Evolutionary conservation across 192 early-diverging fungal species (phyloP).

Genomic region (Diversispora epigaea): DNA sequence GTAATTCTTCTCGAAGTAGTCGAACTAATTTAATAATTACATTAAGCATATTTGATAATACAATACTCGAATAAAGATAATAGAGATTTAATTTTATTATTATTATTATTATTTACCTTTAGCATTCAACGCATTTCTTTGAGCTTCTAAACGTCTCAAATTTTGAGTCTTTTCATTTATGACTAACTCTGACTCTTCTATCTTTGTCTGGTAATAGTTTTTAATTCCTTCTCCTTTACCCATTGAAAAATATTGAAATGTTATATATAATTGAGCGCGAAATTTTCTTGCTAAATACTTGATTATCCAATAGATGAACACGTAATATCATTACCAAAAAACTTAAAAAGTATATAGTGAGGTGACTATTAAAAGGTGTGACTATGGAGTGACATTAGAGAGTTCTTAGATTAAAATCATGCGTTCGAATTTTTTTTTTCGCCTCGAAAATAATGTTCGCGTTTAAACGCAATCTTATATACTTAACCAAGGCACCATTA

Average conservation of each 20-base stretch:
- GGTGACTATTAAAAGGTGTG: too few relatives aligned
- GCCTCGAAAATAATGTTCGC: too few relatives aligned
- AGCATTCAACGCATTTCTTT: constrained; percentile 95
- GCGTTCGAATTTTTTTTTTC: too few relatives aligned
- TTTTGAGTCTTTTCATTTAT: constrained; percentile 92
- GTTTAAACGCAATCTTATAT: too few relatives aligned
- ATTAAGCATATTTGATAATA: too few relatives aligned
- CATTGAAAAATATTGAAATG: constrained; percentile 28
- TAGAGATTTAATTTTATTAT: background rate
- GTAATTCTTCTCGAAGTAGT: constrained; percentile 92
- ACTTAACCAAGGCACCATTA: too few relatives aligned
- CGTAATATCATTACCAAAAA: too few relatives aligned
- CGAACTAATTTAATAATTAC: constrained; percentile 63
- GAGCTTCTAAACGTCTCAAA: constrained; percentile 95
- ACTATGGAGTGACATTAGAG: too few relatives aligned
- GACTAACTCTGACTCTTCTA: constrained; percentile 84
- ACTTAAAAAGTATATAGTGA: too few relatives aligned
- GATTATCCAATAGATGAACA: background rate
- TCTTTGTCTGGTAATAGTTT: constrained; percentile 74
- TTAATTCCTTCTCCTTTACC: constrained; percentile 60
- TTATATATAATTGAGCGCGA: background rate
- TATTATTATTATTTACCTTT: constrained; percentile 60
- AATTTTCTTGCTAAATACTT: background rate
- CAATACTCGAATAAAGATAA: too few relatives aligned
- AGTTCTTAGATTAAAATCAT: too few relatives aligned